Base-by-base conservation (phyloP, 306 rosid genomes). In the Erythrophleum fordii region DNA sequence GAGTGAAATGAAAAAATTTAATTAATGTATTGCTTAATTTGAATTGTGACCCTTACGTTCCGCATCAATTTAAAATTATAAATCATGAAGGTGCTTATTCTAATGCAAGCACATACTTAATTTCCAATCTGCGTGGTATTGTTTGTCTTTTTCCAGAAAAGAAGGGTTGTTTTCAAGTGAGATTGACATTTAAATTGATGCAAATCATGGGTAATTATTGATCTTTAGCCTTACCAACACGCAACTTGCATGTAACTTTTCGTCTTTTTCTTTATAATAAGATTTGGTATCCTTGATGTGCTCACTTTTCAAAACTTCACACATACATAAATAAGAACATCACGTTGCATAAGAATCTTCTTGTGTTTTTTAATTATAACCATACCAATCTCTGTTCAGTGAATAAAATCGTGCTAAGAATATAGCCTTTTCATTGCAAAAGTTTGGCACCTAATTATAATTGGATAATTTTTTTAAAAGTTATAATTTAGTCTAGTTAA, bases 281-380 rank as follows among this genome's bases (percentile, higher is more conserved):
- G 67, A 60, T 60, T 26, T 60, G n/a, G 67, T 1, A 26, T 25
- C 39, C n/a, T 28, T 28, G 42, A n/a, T 29, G 23, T 16, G 69
- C 44, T 62, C 22, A 6, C 22, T 62, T 62, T 31, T 62, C 69
- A 62, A 16, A n/a, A 16, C 69, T 62, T 31, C 69, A 6, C 14
- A 64, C 25, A 0, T 11, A 64, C n/a, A 6, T 5, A 14, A 64
- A 64, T 34, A 64, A 64, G 11, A 16, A 61, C 69, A 45, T 17
- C 55, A 69, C 14, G 37, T 69, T 69, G 74, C 58, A 25, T 26
- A 25, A 23, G 74, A 69, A 69, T 69, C 56, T 69, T 69, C 56
- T 28, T 26, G 42, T 14, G 59, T 11, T 45, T 46, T 8, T 45
- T 31, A 64, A 64, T 64, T 34, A 22, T 41, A 42, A 17, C 28